These are phyloP conservation scores for Colletotrichum liaoningense DNA, from an alignment of 2,329 filamentous ascomycete species.

Conservation along the genomic window DNA sequence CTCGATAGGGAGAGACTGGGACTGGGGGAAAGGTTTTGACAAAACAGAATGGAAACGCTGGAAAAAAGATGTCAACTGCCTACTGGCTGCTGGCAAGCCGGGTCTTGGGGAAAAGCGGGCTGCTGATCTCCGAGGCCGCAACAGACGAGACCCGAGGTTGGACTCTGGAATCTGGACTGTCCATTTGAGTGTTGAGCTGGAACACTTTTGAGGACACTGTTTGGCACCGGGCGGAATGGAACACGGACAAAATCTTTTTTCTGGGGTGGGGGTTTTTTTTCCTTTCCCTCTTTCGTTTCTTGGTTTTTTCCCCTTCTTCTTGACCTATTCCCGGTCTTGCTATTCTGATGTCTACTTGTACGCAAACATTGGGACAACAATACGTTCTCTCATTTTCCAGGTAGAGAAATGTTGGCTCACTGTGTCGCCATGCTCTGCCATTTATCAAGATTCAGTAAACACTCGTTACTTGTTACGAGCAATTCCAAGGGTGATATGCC, in stretches of 20 bases:
- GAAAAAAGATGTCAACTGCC: neutral
- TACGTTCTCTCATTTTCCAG: too few relatives aligned
- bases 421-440: neutral
- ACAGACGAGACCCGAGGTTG: neutral
- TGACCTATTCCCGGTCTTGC: neutral
- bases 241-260: neutral
- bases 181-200: neutral
- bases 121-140: constrained; percentile 18
- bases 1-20: neutral
- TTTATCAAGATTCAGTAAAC: neutral
- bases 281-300: neutral
- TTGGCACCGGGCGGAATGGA: neutral
- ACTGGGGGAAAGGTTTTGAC: neutral
- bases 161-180: neutral
- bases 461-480: too few relatives aligned
- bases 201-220: neutral
- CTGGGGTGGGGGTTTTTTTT: too few relatives aligned
- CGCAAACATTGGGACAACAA: too few relatives aligned
- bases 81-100: neutral
- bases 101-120: neutral
- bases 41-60: too few relatives aligned
- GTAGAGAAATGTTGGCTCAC: neutral
- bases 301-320: too few relatives aligned
- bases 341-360: neutral
- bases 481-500: too few relatives aligned